Evolutionary conservation across 2,329 filamentous ascomycete genomes (phyloP), one percentile per base, ranked within the genome.

Genomic region (Aureobasidium leucospermi): DNA sequence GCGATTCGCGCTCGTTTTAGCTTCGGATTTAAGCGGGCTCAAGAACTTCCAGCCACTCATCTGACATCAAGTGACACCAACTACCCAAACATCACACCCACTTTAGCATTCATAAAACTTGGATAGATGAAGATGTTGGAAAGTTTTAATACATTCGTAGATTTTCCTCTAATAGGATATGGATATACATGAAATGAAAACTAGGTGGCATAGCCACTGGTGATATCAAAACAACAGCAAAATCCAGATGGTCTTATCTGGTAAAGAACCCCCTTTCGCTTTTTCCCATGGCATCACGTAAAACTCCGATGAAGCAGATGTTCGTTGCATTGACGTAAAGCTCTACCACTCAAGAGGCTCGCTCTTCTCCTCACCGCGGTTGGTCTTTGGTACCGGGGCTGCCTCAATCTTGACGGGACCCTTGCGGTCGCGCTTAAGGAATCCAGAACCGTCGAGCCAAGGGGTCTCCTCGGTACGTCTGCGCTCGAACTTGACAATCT

Each of bases 371-470:
- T 95, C 87, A 1, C 92, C 92, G 15, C 90, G 79, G 76, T 96
- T 96, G 63, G 92, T 96, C 78, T 86, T 93, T 41, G 92, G 90
- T 42, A 96, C 86, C 5, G 89, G 85, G 10, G 77, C 81, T 10
- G 85, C 84, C 67, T 83, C 78, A 19, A 87, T 76, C 78, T 82
- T 85, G 9, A 85, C 83, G 1, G 84, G 80, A 4, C 82, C 81
- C 63, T 71, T 75, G 59, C 79, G 71, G 64, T 79, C 78, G 60
- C 79, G 75, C 64, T 78, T 81, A 61, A 97, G 80, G 72, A 96
- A 97, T 0, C 85, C 89, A 43, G 81, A 85, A 36, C 93, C 94
- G 69, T 96, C 90, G 65, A 97, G 77, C 93, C 93, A 97, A 2
- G 94, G 93, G 23, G 89, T 96, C 63, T 90, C 83, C 56, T 80